Percentiles rank a stretch among this genome's conserved stretches.
phyloP scores from a whole-genome alignment of 2,329 filamentous ascomycete species.

The Fusarium albidum region DNA sequence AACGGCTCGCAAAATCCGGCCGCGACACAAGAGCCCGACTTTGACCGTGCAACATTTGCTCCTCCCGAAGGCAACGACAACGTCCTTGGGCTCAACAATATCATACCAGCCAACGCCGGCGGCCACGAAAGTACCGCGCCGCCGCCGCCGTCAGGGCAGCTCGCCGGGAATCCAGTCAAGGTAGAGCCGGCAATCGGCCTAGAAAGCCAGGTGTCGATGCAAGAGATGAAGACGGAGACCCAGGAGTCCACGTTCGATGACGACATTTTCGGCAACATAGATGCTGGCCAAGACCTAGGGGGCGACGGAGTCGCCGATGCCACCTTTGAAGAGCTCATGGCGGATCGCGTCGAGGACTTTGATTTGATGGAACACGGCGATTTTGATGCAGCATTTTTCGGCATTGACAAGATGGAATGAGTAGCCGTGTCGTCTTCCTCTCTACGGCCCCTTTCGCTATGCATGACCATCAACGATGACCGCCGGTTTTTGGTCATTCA shows the following conservation, averaged over 20 bases:
- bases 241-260: constrained; percentile 51
- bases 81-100: constrained; percentile 42
- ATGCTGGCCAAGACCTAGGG: constrained; percentile 45
- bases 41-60: constrained; percentile 57
- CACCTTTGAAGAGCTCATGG: constrained; percentile 61
- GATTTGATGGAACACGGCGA: constrained; percentile 54
- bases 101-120: constrained; percentile 38
- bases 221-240: constrained; percentile 38
- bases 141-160: constrained; percentile 22
- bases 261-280: constrained; percentile 51
- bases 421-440: not conserved
- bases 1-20: constrained; percentile 38
- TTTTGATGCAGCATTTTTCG: constrained; percentile 59
- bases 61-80: constrained; percentile 43
- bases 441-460: no score
- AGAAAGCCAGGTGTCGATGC: constrained; percentile 12
- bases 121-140: constrained; percentile 24
- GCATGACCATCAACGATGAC: no score
- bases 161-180: constrained; percentile 18
- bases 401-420: constrained; percentile 42
- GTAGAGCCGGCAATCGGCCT: constrained; percentile 13
- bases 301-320: constrained; percentile 44
- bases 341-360: constrained; percentile 48
- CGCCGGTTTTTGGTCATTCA: no score
- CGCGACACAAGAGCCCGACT: constrained; percentile 48